Evolutionary conservation across 345 rosid genomes (phyloP).

Genomic region (Combretum micranthum): DNA sequence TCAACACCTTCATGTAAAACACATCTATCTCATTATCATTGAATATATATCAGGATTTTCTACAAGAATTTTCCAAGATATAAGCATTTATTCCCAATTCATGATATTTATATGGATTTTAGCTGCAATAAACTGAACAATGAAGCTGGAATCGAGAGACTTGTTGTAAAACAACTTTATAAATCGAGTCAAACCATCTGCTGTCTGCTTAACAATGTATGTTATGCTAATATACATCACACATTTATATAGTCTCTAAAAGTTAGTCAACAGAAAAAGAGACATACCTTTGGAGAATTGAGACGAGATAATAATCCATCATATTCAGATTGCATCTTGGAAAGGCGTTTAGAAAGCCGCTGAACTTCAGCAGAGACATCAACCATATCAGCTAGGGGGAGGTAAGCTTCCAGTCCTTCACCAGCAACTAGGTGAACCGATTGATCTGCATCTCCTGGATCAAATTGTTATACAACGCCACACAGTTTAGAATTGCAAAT

Average conservation of each 20-base stretch:
- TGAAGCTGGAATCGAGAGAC: too few relatives aligned
- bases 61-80: too few relatives aligned
- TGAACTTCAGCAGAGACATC: conserved; percentile 83
- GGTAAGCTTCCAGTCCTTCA: conserved; percentile 95
- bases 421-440: conserved; percentile 94
- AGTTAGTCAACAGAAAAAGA: not conserved
- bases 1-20: too few relatives aligned
- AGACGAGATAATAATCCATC: conserved; percentile 72
- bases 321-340: conserved; percentile 83
- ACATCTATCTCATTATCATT: too few relatives aligned
- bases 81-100: too few relatives aligned
- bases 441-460: conserved; percentile 63
- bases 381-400: conserved; percentile 91
- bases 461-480: conserved; percentile 5
- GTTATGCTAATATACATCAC: not conserved
- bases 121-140: too few relatives aligned
- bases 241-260: too few relatives aligned
- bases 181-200: too few relatives aligned
- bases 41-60: too few relatives aligned
- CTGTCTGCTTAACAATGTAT: not conserved
- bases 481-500: not conserved
- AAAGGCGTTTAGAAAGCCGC: conserved; percentile 83
- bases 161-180: too few relatives aligned
- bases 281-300: conserved; percentile 60
- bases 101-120: too few relatives aligned